Percentiles rank a stretch among this genome's conserved stretches.
Conservation (phyloP, 225 moss, liverwort and hornwort species). For the Physcomitrellopsis africana region DNA sequence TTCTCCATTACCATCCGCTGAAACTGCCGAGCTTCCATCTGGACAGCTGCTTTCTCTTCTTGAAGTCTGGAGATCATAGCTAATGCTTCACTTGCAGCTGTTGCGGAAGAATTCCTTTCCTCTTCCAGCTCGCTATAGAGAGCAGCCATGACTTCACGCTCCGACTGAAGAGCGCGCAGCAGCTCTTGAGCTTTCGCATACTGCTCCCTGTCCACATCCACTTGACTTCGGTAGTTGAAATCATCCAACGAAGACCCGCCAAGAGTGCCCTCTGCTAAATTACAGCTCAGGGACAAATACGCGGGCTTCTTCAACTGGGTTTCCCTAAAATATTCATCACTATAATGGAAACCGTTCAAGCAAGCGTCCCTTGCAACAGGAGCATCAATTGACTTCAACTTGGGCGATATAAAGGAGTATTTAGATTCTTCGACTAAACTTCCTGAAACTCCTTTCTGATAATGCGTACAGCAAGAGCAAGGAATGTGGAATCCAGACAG, state of each 20-base stretch:
- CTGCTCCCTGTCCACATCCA: slow-evolving; percentile 15
- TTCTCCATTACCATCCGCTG: slow-evolving; percentile 84
- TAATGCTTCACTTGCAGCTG: slow-evolving; percentile 82
- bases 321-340: not conserved
- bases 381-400: not conserved
- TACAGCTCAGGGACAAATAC: not conserved
- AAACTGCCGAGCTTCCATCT: slow-evolving; percentile 82
- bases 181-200: slow-evolving; percentile 25
- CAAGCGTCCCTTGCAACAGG: not conserved
- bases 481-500: slow-evolving; percentile 33
- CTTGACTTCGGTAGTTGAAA: not conserved
- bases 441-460: not conserved
- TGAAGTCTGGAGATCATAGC: slow-evolving; percentile 91
- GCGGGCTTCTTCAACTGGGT: not conserved
- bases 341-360: not conserved
- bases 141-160: slow-evolving; percentile 46
- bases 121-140: slow-evolving; percentile 76
- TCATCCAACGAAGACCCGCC: not conserved
- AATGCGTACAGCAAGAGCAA: slow-evolving; percentile 29
- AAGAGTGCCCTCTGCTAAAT: not conserved
- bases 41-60: slow-evolving; percentile 79
- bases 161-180: slow-evolving; percentile 29
- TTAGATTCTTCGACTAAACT: not conserved
- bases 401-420: not conserved
- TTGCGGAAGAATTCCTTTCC: slow-evolving; percentile 78